Evolutionary conservation across 352 stramenopile genomes (phyloP), one percentile per base, ranked within the genome.

Genomic region (Globisporangium rhizosaccharum): DNA sequence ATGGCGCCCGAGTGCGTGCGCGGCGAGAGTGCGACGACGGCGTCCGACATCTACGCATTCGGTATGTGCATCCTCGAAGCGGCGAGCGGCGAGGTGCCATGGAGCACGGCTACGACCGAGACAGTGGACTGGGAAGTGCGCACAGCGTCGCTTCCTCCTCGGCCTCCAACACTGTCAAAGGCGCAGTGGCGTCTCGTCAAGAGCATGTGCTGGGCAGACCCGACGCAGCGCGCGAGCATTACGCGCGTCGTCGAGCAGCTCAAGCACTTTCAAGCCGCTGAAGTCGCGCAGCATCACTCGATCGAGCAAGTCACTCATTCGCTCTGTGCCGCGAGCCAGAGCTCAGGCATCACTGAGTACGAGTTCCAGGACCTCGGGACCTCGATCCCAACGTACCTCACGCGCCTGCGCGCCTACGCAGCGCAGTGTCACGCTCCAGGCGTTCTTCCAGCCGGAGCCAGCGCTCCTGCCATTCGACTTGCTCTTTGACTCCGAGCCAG

Each of bases 41-140:
- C 68, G 47, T 72, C 70, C 0, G 74, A 84, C 26, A 56, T 87
- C 1, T 85, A 75, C 46, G 67, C 72, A n/a, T 70, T 87, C n/a
- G 76, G 65, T 1, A 70, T 83, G 53, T 85, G 72, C 49, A 68
- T 87, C 18, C 14, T 84, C 14, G 75, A 85, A 50, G 67, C 65
- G 12, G 33, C 68, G 45, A 62, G 52, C 1, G 47, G 50, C 3
- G 44, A 50, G 4, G 6, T 48, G 0, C 50, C 57, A 3, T 62
- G 57, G 57, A 12, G 11, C 8, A 15, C 5, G 4, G 30, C 36
- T 0, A 39, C 55, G 36, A 3, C n/a, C 2, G 33, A 45, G 0
- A 12, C 36, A 11, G 49, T 46, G 4, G 57, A 53, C 9, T 62
- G 48, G 28, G 37, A 18, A 9, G n/a, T 56, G 15, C 20, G 18